Conservation (phyloP, 1,284 basidiomycete genomes). For the Cutaneotrichosporon spelunceum region DNA sequence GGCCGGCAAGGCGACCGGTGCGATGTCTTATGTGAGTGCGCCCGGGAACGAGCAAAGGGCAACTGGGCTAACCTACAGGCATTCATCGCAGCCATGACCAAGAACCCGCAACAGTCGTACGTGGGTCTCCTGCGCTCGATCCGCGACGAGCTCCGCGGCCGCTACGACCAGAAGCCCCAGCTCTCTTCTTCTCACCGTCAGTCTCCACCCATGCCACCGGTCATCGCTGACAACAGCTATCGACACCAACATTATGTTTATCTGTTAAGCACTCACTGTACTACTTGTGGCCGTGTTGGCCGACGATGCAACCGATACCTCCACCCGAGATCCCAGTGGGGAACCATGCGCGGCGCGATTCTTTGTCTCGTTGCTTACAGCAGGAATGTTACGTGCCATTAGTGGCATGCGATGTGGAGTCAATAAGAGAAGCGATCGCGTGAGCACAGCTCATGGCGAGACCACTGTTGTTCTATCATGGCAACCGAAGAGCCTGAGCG, state of each 20-base stretch:
- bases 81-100: slow-evolving; percentile 63
- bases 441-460: background rate
- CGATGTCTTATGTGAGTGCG: slow-evolving; percentile 60
- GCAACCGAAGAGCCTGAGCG: background rate
- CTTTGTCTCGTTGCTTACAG: background rate
- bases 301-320: slow-evolving; percentile 4
- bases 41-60: background rate
- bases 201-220: slow-evolving; percentile 43
- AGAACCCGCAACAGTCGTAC: slow-evolving; percentile 72
- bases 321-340: background rate
- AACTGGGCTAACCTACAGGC: slow-evolving; percentile 49
- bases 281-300: slow-evolving; percentile 1
- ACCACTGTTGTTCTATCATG: background rate
- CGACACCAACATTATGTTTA: slow-evolving; percentile 30
- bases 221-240: slow-evolving; percentile 32
- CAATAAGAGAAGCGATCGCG: background rate
- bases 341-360: background rate
- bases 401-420: background rate
- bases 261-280: slow-evolving; percentile 20
- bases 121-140: slow-evolving; percentile 71
- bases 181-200: slow-evolving; percentile 56
- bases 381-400: no score
- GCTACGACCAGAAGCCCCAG: slow-evolving; percentile 84
- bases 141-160: slow-evolving; percentile 56
- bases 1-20: slow-evolving; percentile 75